Evolutionary conservation across 108 stramenopile species (phyloP), one percentile per base, ranked within the genome.

Genomic region (Nannochloropsis gaditana): DNA sequence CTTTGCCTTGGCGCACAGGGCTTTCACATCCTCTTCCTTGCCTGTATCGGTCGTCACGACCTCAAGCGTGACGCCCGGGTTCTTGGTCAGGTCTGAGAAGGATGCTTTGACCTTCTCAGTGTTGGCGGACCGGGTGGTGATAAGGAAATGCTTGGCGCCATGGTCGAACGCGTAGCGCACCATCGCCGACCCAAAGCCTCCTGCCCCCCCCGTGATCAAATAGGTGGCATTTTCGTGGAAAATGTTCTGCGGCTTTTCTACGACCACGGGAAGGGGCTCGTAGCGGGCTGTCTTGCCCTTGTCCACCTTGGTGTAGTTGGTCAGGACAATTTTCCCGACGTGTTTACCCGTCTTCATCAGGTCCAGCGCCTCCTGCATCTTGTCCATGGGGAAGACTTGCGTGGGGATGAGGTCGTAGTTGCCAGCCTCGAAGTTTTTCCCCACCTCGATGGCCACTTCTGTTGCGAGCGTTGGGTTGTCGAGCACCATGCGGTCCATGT

Each of bases 171-270:
- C 44, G 21, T 45, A 82, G 19, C 43, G 82, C 82, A 82, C 82
- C 82, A 82, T 43, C 19, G 43, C 82, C 82, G 45, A 45, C 9
- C 82, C 82, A 82, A 82, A 82, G 44, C 82, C 82, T 2, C 82
- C 82, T 5, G 45, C 44, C 43, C 82, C 82, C 2, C 82, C 82
- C 43, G 45, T 45, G 43, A 82, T 45, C 19, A 82, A 4, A 82
- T 82, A 45, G 44, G 82, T 82, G 9, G 44, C 82, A 19, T 45
- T 5, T 4, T 43, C 45, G 82, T 45, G 82, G 82, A 82, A 82
- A 5, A 45, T 21, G 3, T 15, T 43, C 9, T 43, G 45, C 9
- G 45, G 44, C 45, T 82, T 82, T 19, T 43, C 44, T 21, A 82
- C 82, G 19, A 45, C 82, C 82, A 45, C 82, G 19, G 82, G 21